Evolutionary conservation across 371 early-diverging fungal species (phyloP), one percentile per base, ranked within the genome.

Genomic region (Mucor circinelloides): DNA sequence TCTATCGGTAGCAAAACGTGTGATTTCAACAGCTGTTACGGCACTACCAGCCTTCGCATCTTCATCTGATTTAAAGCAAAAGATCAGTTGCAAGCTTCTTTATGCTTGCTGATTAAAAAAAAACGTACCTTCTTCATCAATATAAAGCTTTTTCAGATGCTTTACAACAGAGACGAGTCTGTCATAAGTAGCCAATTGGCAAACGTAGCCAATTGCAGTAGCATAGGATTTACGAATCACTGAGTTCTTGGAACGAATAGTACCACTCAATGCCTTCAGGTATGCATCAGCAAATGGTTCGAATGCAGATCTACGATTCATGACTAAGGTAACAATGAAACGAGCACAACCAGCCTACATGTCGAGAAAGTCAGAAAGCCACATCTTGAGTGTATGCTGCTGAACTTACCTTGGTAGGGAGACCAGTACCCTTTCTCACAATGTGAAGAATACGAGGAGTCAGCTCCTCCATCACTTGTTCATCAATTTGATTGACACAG

Each of bases 171-270:
- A 89, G 9, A 79, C 76, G 1, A 93, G 61, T n/a, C 88, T 84
- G 6, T 83, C 81, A 58, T 83, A 86, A 0, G 87, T 76, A 12
- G 87, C 80, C 1, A 95, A 71, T 44, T 89, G 82, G 12, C 90
- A 85, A 5, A 94, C 84, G 67, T 95, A 92, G 5, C 96, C 97
- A 23, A 89, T 89, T 0, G 96, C 91, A 13, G 91, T 89, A 0
- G 96, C 94, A 76, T 88, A 95, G 0, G 95, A 86, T 71, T 95
- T 94, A 13, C 94, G 85, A 46, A 96, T 88, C 0, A 92, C 90
- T 0, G 93, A 85, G 10, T 92, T 93, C 61, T 87, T 87, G 64
- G 96, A 95, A 5, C 85, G 79, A 57, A 95, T 78, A 0, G 91
- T 89, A 3, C 92, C 90, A 55, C 88, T 89, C 12, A 96, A 72